Evolutionary conservation across 192 early-diverging fungal genomes (phyloP), one percentile per base, ranked within the genome.

Genomic region (Coemansia sp.): DNA sequence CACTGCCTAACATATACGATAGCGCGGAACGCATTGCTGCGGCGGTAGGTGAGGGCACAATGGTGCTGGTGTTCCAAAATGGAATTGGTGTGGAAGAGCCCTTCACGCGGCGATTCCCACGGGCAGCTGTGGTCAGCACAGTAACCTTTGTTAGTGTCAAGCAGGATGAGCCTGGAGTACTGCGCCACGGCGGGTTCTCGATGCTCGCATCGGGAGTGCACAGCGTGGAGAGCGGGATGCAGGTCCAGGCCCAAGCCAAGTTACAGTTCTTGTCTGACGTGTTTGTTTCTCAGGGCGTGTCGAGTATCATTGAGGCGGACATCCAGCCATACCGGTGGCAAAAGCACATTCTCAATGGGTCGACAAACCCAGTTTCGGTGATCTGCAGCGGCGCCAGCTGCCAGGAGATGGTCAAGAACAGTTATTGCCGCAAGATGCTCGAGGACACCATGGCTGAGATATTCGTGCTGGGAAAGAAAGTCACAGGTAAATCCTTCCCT

Each of bases 311-410:
- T n/a, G 69, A 74, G 38, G 6, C 48, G 0, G 74, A 81, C 32
- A 76, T 81, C 23, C 78, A 81, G 78, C 74, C 69, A 34, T 81
- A 76, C 38, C 60, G 78, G 22, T 81, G 78, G 78, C 78, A 76
- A 52, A 81, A 81, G 21, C 78, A 81, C 14, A 73, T 81, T 10
- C 56, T 76, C 24, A 81, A 81, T 18, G 78, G 73, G 2, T 71
- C 69, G 3, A 76, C 74, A 0, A 81, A 81, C 56, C 78, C 78
- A 2, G 74, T 81, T 0, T 81, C 78, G 9, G 78, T 81, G 1
- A 66, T 81, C 25, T 75, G 68, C 55, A 65, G 64, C 32, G 73
- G 73, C 0, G 59, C 65, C 12, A 75, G 73, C 38, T 74, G 71
- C 69, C 73, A 75, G 58, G 68, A 74, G 19, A 81, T 81, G 73